Evolutionary conservation across 768 basidiomycete genomes (phyloP), one percentile per base, ranked within the genome.

Genomic region (Gautieria morchelliformis): DNA sequence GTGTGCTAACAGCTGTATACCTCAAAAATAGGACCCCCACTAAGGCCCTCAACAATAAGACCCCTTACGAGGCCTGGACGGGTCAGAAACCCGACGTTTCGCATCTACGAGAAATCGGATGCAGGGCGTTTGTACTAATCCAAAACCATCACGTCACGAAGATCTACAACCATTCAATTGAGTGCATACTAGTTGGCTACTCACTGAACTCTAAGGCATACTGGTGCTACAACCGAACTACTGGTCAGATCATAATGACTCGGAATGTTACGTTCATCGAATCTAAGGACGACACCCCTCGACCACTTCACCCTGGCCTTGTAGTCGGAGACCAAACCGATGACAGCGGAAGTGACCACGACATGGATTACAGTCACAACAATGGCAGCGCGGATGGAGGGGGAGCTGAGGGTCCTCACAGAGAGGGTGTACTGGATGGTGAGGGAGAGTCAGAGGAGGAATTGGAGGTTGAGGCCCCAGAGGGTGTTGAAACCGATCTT

Each of bases 161-260:
- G 5, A 61, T 74, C 0, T 48, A 66, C 17, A 51, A 65, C 0
- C 68, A 72, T 22, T 65, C 65, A 8, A 56, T 66, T 47, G 70
- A 73, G 49, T 68, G 70, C 22, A 58, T 74, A 11, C 74, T 75
- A 58, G 54, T 75, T 58, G 73, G 74, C 0, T 75, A 76, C 58
- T 64, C 68, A 0, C 27, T 40, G 24, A 65, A 64, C 5, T 63
- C 65, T 32, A 69, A 70, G 27, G 73, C 66, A 1, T 75, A 71
- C 69, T 50, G 58, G 27, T 70, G 75, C 59, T 74, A 66, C 45
- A 64, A 72, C 47, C 68, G 71, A 8, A 52, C 42, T 12, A 69
- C 65, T 1, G 60, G 63, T 47, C 65, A 63, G 60, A 58, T 63
- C 5, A 56, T 70, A 14, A 69, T 71, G 40, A 67, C 63, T 40